Base-by-base conservation (phyloP, 768 basidiomycete genomes). In the Chalciporus chontae region DNA sequence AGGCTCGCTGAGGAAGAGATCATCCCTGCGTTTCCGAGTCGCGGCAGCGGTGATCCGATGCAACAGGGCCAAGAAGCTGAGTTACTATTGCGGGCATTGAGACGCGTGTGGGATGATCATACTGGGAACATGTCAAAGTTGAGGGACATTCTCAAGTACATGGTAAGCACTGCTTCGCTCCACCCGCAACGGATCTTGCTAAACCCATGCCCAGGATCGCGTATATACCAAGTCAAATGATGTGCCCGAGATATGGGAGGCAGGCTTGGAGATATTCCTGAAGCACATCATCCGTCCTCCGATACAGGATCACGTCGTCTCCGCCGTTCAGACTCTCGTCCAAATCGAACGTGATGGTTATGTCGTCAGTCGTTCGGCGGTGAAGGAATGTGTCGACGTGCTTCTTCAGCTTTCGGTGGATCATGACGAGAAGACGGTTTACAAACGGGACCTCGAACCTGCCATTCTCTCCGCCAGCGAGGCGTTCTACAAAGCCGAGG, bases 61-160 rank as follows among this genome's bases (percentile, higher is more conserved):
- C 85, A 93, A 58, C 79, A 81, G 58, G 87, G 80, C 40, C 83
- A 88, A 59, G 92, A 94, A 62, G 90, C 86, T 0, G 94, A 97
- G 63, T 68, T 83, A 46, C 76, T 98, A 48, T 69, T 98, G 64
- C 94, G 89, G 62, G 87, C 88, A 24, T 54, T 96, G 47, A 80
- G 81, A 63, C 78, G 79, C 26, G 87, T 95, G 0, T 98, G 96
- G 94, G 89, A 94, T 48, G 93, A 97, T 64, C 96, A 99, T 68
- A 83, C 76, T 5, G 83, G 85, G 10, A 91, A 85, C 65, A 90
- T 97, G 90, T 73, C 78, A 23, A 90, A 94, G 66, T 67, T 99
- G 51, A 81, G 85, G 10, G 92, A 94, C 67, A 81, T 99, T 37
- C 74, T 98, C 56, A 92, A 90, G 63, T 99, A 99, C 64, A 96